Evolutionary conservation across 2,329 filamentous ascomycete genomes (phyloP).

Genomic region (Scytalidium sp.): DNA sequence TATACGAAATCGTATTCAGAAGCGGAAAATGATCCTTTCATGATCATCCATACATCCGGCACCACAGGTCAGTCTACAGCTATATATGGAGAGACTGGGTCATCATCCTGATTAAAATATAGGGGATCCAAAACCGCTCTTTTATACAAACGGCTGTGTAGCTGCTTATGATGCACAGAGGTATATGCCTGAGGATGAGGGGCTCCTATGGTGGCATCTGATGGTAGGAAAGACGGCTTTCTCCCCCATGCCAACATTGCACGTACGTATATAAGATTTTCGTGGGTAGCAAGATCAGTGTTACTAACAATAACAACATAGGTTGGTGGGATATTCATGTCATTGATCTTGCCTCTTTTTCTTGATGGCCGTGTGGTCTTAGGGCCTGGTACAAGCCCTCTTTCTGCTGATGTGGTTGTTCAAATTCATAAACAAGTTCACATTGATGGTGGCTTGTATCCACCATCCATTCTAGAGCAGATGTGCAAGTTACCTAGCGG

Average conservation of each 20-base stretch:
- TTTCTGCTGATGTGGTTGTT: not conserved
- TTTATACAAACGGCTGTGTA: not conserved
- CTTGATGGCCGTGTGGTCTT: not conserved
- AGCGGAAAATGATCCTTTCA: constrained; percentile 1
- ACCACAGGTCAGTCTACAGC: constrained; percentile 10
- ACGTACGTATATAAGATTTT: not conserved
- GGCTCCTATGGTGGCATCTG: not conserved
- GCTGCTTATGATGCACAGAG: not conserved
- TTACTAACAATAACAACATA: not conserved
- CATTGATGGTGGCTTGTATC: not conserved
- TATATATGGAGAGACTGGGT: no score
- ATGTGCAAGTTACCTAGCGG: not conserved
- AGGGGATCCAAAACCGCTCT: not conserved
- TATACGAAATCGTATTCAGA: constrained; percentile 7
- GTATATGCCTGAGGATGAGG: not conserved
- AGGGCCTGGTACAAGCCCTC: not conserved
- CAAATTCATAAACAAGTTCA: not conserved
- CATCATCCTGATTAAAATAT: not conserved
- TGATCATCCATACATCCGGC: constrained; percentile 16
- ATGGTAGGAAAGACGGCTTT: not conserved
- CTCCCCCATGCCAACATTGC: not conserved
- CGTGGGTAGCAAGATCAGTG: not conserved
- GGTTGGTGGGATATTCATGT: constrained; percentile 3
- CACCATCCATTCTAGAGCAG: not conserved
- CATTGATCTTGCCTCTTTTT: constrained; percentile 1